Base-by-base conservation (phyloP, 1,139 yeast genomes). In the Lodderomyces margitis region DNA sequence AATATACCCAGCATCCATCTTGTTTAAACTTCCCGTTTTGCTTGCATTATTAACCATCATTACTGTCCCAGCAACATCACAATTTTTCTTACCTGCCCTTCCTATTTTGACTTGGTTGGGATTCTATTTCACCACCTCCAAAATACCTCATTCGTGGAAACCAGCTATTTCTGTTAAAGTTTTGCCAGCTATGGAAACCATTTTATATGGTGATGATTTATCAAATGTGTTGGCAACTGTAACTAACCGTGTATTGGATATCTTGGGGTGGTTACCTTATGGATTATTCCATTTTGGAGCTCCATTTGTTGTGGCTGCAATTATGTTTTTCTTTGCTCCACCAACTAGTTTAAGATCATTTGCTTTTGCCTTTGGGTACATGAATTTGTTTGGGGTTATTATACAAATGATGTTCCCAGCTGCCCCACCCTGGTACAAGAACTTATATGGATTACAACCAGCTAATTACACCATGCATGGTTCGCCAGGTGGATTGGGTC, bases 401-500 rank as follows among this genome's bases (percentile, higher is more conserved):
- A 77, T 79, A 45, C 98, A 92, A 66, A 75, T 88, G 50, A 52
- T 81, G 21, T 89, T 88, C 61, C 98, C 98, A 3, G 88, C 95
- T 39, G 97, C 98, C 46, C 96, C 99, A 25, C 99, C 99, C 27
- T 92, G 99, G 99, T 92, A 94, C 62, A 89, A 89, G 60, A 80
- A 80, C 50, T 64, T 83, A 40, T 83, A 92, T 59, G 97, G 96
- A 1, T 74, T 91, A 49, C 81, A 81, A 48, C 95, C 96, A 17
- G 98, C 98, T 5, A 80, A 88, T 62, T 92, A 94, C 63, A 70
- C 84, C 42, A 91, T 92, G 96, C 75, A 75, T 37, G 99, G 98
- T 15, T 84, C 95, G 1, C 96, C 99, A 3, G 99, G 98, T 54
- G 99, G 99, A 0, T 76, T 92, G 50, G 94, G 84, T 15, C 77